A percentile compares a stretch with the other conserved stretches of the same genome.
Conservation (phyloP, 2,329 filamentous ascomycete genomes). For the Pseudogymnoascus sp. region DNA sequence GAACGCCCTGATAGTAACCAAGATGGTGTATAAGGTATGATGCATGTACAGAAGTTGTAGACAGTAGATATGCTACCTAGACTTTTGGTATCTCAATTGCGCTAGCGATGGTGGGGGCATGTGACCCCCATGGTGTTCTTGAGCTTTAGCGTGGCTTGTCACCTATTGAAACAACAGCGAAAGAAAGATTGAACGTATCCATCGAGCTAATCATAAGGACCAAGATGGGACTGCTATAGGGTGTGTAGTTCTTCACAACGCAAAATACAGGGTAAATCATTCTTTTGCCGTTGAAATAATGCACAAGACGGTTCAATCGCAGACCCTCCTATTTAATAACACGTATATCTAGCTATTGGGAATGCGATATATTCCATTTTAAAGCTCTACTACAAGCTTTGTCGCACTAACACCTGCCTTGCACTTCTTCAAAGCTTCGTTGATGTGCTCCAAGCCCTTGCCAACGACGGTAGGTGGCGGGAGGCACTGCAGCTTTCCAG, state of each 20-base stretch:
- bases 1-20: not conserved
- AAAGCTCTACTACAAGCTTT: slow-evolving; percentile 25
- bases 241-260: no score
- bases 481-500: slow-evolving; percentile 19
- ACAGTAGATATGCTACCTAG: not conserved
- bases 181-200: no score
- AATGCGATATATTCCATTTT: not conserved
- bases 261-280: no score
- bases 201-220: no score
- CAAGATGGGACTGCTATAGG: no score
- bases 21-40: no score
- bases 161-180: not conserved
- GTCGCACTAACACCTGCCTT: slow-evolving; percentile 23
- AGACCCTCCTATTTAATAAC: not conserved
- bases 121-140: not conserved
- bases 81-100: not conserved
- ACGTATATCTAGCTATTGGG: not conserved
- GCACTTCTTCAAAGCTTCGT: slow-evolving; percentile 19
- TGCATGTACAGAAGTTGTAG: not conserved
- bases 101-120: not conserved
- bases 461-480: slow-evolving; percentile 22
- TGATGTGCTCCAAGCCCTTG: slow-evolving; percentile 21
- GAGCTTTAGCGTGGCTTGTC: not conserved
- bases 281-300: not conserved
- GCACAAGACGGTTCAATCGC: not conserved